These are phyloP conservation scores for Umbelopsis ramanniana DNA, from an alignment of 192 early-diverging fungal species.

Conservation along the genomic window DNA sequence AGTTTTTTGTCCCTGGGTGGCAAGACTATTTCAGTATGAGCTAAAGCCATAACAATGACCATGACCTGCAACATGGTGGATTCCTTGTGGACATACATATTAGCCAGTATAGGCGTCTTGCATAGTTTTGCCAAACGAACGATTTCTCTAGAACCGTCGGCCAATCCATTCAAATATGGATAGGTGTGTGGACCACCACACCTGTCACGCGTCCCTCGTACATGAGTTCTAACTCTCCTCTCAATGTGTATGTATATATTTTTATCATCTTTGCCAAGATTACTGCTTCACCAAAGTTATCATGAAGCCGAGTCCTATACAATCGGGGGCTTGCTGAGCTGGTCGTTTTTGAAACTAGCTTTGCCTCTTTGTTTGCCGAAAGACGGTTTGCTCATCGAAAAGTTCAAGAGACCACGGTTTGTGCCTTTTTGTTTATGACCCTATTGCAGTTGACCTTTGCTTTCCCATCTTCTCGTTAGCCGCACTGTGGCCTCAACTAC, in stretches of 20 bases:
- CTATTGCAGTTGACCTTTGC: constrained; percentile 1
- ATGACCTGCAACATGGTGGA: constrained; percentile 3
- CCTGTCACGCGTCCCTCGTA: constrained; percentile 12
- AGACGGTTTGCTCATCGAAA: not conserved
- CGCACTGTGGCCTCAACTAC: not conserved
- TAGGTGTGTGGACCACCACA: not conserved
- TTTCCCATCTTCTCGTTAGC: not conserved
- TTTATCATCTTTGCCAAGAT: not conserved
- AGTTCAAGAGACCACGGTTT: not conserved
- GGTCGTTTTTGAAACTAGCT: constrained; percentile 16
- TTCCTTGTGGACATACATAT: not conserved
- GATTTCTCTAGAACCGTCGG: constrained; percentile 8
- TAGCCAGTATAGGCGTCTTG: constrained; percentile 7
- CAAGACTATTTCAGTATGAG: constrained; percentile 22
- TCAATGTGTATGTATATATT: not conserved
- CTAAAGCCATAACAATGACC: constrained; percentile 18
- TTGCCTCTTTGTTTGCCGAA: constrained; percentile 21
- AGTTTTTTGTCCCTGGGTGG: not conserved
- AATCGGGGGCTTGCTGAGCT: not conserved
- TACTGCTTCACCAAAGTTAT: not conserved
- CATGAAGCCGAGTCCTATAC: constrained; percentile 10
- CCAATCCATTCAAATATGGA: constrained; percentile 13
- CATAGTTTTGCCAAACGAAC: constrained; percentile 22
- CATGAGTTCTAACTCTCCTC: not conserved
- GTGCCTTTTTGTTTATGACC: constrained; percentile 15